phyloP scores from a whole-genome alignment of 192 early-diverging fungal genomes.

The Podila epigama region DNA sequence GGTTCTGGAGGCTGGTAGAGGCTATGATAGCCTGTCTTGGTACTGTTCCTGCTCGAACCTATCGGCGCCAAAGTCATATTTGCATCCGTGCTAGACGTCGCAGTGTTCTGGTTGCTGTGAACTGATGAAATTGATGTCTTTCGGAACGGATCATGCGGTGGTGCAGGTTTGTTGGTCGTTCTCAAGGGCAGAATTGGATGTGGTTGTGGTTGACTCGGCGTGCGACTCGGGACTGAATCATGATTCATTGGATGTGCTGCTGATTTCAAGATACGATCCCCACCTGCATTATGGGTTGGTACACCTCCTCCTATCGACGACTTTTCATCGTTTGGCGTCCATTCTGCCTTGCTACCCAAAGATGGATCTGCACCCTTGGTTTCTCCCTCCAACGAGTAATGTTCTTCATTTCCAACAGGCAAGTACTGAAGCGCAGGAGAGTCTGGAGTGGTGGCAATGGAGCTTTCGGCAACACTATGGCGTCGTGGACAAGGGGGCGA shows the following conservation, averaged over 20 bases:
- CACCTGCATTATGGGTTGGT: neutral
- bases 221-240: neutral
- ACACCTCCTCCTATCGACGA: neutral
- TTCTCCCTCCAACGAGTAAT: neutral
- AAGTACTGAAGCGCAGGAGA: conserved; percentile 29
- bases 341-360: neutral
- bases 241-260: neutral
- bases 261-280: conserved; percentile 7
- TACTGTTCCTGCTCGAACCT: neutral
- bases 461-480: neutral
- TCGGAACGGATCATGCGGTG: conserved; percentile 34
- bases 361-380: neutral
- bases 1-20: conserved; percentile 27
- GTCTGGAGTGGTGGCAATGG: conserved; percentile 1
- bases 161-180: conserved; percentile 32
- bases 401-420: conserved; percentile 6
- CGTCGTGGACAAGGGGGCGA: conserved; percentile 5
- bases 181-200: conserved; percentile 9
- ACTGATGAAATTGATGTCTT: conserved; percentile 13
- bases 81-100: neutral
- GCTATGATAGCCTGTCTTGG: conserved; percentile 4
- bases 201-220: neutral
- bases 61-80: neutral
- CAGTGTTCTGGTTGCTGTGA: neutral
- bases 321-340: neutral